Base-by-base conservation (phyloP, 2,329 filamentous ascomycete species). In the Tolypocladium endophyticum region DNA sequence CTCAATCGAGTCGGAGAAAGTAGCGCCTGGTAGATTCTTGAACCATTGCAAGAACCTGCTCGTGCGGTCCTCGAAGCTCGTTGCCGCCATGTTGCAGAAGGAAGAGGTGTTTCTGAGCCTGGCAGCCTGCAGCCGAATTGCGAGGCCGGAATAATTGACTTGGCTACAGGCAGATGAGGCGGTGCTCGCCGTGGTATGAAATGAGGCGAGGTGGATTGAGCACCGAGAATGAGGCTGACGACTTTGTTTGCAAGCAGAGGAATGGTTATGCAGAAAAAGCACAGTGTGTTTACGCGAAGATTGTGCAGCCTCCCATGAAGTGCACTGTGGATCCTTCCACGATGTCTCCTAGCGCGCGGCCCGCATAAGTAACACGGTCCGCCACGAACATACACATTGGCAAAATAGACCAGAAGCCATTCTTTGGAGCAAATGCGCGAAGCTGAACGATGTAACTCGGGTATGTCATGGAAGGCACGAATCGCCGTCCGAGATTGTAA, bases 11-110 rank as follows among this genome's bases (percentile, higher is more conserved):
- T 75, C 67, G 59, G 82, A 82, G 58, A 86, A 83, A 5, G 76
- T 79, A 4, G 81, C 77, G 23, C 80, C 81, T 0, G 80, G 77
- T 59, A 78, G 72, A 6, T 73, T 67, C 59, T 73, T 77, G 70
- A 85, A 85, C 83, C 83, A 86, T 20, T 69, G 63, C 36, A 84
- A 64, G 64, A 85, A 85, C 2, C 67, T 70, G 38, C 72, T 66
- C 0, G 81, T 80, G 56, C 71, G 73, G 39, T 69, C 63, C 11
- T 77, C 67, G 59, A 83, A 85, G 20, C 72, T 70, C 0, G 36
- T 18, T 7, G 45, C 25, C n/a, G 61, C 55, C 65, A 64, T 64
- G 20, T 30, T 55, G 55, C 33, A 52, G 18, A 33, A 23, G 12
- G 30, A 23, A 4, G 50, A 30, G 7, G 50, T 35, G 28, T 53